Conservation (phyloP, 768 basidiomycete genomes). For the Pisolithus sp. region DNA sequence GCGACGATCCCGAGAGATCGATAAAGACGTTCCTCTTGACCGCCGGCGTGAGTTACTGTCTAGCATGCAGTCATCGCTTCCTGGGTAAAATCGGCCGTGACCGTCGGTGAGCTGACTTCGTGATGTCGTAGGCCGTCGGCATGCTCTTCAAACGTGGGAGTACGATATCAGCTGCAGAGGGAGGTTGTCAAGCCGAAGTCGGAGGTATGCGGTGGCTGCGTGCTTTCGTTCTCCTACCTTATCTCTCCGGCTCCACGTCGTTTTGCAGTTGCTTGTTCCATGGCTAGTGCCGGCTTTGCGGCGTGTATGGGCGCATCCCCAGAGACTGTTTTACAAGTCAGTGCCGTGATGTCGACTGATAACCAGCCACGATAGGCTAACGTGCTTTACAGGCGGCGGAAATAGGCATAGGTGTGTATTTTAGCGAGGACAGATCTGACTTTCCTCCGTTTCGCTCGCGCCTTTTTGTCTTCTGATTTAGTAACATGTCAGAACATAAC, state of each 20-base stretch:
- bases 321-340: slow-evolving; percentile 72
- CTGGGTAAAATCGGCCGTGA: background rate
- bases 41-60: slow-evolving; percentile 53
- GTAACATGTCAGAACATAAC: slow-evolving; percentile 57
- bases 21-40: slow-evolving; percentile 87
- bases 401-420: slow-evolving; percentile 74
- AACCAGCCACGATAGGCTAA: background rate
- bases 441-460: background rate
- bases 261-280: slow-evolving; percentile 77
- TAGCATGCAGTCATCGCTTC: background rate
- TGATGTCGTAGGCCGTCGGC: slow-evolving; percentile 59
- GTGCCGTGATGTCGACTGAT: slow-evolving; percentile 7
- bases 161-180: slow-evolving; percentile 94
- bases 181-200: slow-evolving; percentile 92
- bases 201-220: slow-evolving; percentile 51
- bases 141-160: slow-evolving; percentile 98
- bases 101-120: slow-evolving; percentile 5
- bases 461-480: background rate
- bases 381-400: slow-evolving; percentile 59
- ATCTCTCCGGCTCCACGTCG: background rate
- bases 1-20: slow-evolving; percentile 84
- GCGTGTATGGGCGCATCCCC: slow-evolving; percentile 92
- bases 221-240: background rate
- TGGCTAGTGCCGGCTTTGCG: slow-evolving; percentile 91
- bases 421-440: background rate